These are phyloP conservation scores for Trametes elegans DNA, from an alignment of 768 basidiomycete species.

Conservation along the genomic window DNA sequence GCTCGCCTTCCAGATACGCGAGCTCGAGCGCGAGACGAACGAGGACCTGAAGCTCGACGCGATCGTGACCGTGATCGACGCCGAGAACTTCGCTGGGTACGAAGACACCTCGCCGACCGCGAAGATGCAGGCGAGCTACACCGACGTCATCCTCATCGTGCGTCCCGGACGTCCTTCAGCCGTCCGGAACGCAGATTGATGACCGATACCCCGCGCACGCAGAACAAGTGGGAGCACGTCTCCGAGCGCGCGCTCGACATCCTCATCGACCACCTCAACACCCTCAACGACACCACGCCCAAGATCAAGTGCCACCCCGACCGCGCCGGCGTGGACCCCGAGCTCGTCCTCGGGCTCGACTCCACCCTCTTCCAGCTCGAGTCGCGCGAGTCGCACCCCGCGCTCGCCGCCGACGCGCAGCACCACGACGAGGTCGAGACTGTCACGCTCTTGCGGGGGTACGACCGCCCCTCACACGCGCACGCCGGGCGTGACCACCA, in stretches of 20 bases:
- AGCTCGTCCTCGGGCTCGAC: constrained; percentile 85
- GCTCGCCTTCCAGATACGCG: constrained; percentile 89
- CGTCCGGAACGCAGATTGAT: not conserved
- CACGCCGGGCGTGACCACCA: no score
- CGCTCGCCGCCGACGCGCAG: constrained; percentile 15
- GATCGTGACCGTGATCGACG: constrained; percentile 88
- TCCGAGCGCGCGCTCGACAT: constrained; percentile 76
- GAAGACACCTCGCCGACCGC: constrained; percentile 92
- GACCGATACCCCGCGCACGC: not conserved
- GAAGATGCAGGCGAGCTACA: constrained; percentile 93
- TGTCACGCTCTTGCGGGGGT: constrained; percentile 55
- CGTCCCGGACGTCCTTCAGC: constrained; percentile 25
- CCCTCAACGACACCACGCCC: constrained; percentile 87
- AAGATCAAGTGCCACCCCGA: constrained; percentile 73
- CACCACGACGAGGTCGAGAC: constrained; percentile 90
- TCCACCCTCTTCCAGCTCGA: constrained; percentile 62
- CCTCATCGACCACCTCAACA: constrained; percentile 84
- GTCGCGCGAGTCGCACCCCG: constrained; percentile 12
- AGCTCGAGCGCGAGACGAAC: constrained; percentile 76
- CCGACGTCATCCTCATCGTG: constrained; percentile 85
- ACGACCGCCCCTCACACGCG: constrained; percentile 10
- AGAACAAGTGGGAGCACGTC: constrained; percentile 92
- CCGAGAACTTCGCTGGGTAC: constrained; percentile 90
- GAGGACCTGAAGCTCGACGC: constrained; percentile 82
- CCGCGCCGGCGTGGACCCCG: constrained; percentile 67